Percentiles rank a stretch among this genome's conserved stretches.
phyloP scores from a whole-genome alignment of 2,329 filamentous ascomycete species.

The Colletotrichum sp. region DNA sequence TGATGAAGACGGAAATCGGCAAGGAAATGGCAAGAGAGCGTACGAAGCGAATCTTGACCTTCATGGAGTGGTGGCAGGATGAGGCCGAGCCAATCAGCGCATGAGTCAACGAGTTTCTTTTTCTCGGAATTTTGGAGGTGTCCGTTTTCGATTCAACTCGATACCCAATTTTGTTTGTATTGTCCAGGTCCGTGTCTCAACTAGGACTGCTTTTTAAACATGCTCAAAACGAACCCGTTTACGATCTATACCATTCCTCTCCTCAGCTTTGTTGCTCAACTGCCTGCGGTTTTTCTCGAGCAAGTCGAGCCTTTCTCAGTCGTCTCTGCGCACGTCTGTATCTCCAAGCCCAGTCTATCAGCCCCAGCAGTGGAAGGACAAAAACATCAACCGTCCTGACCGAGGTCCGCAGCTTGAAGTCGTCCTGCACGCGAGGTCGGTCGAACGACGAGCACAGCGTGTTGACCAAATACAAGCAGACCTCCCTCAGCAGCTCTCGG shows the following conservation, averaged over 20 bases:
- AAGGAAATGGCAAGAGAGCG: constrained; percentile 57
- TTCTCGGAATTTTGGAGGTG: neutral
- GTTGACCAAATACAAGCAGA: constrained; percentile 10
- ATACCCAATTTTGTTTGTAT: constrained; percentile 5
- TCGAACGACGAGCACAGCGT: constrained; percentile 10
- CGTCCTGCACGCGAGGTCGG: constrained; percentile 3
- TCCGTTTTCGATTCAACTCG: constrained; percentile 16
- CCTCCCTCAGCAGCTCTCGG: constrained; percentile 8
- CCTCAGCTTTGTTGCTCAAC: neutral
- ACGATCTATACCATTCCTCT: neutral
- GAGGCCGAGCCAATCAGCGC: constrained; percentile 39
- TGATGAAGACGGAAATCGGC: constrained; percentile 69
- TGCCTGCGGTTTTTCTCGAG: neutral
- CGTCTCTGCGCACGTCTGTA: neutral
- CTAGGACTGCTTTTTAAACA: neutral
- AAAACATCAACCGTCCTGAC: constrained; percentile 8
- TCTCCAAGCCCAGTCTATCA: constrained; percentile 16
- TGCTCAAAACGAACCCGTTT: neutral
- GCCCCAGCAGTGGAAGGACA: constrained; percentile 5
- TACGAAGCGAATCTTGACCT: constrained; percentile 55
- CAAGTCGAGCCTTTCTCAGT: neutral
- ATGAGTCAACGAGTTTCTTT: neutral
- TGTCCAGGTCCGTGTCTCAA: neutral
- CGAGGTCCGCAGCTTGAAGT: constrained; percentile 12
- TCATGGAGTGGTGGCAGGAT: constrained; percentile 64